Base-by-base conservation (phyloP, 345 rosid species). In the Hirschfeldia incana region DNA sequence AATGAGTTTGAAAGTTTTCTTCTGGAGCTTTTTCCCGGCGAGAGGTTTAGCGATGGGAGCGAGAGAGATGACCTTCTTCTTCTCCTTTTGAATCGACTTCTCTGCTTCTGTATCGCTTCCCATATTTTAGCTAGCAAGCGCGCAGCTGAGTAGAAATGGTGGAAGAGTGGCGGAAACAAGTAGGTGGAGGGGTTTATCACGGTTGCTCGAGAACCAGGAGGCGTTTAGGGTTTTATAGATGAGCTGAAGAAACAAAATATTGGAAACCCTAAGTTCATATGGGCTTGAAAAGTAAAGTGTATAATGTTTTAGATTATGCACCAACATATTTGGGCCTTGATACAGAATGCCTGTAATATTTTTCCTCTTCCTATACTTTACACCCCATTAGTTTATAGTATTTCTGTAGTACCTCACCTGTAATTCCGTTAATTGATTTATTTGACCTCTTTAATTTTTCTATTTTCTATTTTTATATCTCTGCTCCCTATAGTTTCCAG, bases 1-100 rank as follows among this genome's bases (percentile, higher is more conserved):
- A 53, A 94, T 92, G 58, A 94, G 94, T 87, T 94, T 92, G 85
- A 92, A 88, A 9, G 98, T 91, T 67, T 76, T 86, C 76, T 92
- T 94, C 85, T 83, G 86, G 58, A 94, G 97, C 81, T 91, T 94
- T 85, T 94, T 92, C 1, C 98, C 98, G 5, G 97, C 97, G 1
- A 91, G 90, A 9, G 98, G 98, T 73, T 91, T 92, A 36, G 98
- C 97, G 0, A 94, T 94, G 49, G 98, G 98, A 0, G 98, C 88
- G 26, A 94, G 70, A 73, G 90, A 81, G 2, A 84, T 39, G 80
- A 85, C 89, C 85, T 83, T 92, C 85, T 87, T 89, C 76, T 70
- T 88, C 84, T 88, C 90, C 72, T 84, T 84, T 76, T 77, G 86
- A 21, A 72, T 79, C 57, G 88, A 64, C 74, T 83, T 89, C 84